phyloP scores from a whole-genome alignment of 306 rosid genomes.

The Vachellia pachyceras region DNA sequence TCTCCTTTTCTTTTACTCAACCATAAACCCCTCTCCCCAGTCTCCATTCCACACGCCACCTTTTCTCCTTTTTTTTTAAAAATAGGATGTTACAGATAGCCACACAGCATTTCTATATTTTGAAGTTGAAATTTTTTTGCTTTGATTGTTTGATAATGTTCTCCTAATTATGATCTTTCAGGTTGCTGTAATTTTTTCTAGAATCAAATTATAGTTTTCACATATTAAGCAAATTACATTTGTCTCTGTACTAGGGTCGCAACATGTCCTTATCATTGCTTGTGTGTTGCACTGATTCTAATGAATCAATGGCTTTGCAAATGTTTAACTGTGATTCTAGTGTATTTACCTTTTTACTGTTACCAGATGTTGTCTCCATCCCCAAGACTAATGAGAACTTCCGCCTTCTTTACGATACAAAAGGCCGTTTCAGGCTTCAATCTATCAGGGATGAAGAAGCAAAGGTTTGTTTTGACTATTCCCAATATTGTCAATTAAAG shows the following conservation, averaged over 20 bases:
- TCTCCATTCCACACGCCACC: too few species aligned
- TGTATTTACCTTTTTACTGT: not conserved
- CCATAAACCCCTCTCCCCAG: too few species aligned
- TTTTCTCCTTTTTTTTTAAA: too few species aligned
- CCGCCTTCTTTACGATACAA: constrained; percentile 76
- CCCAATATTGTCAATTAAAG: not conserved
- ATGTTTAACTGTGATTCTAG: not conserved
- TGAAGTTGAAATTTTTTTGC: not conserved
- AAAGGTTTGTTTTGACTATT: constrained; percentile 51
- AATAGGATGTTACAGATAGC: too few species aligned
- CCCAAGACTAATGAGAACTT: constrained; percentile 72
- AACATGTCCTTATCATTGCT: not conserved
- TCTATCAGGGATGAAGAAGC: constrained; percentile 78
- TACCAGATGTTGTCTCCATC: constrained; percentile 69
- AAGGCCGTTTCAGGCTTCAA: constrained; percentile 71
- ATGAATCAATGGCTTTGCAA: not conserved
- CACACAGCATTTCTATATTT: not conserved
- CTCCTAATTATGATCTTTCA: too few species aligned
- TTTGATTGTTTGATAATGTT: not conserved
- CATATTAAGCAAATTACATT: not conserved
- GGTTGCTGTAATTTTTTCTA: not conserved
- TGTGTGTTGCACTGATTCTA: not conserved
- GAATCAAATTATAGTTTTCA: not conserved
- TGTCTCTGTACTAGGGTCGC: not conserved
- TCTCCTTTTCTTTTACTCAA: too few species aligned